Evolutionary conservation across 2,329 filamentous ascomycete genomes (phyloP).

Genomic region (Sclerotiophoma versabilis): DNA sequence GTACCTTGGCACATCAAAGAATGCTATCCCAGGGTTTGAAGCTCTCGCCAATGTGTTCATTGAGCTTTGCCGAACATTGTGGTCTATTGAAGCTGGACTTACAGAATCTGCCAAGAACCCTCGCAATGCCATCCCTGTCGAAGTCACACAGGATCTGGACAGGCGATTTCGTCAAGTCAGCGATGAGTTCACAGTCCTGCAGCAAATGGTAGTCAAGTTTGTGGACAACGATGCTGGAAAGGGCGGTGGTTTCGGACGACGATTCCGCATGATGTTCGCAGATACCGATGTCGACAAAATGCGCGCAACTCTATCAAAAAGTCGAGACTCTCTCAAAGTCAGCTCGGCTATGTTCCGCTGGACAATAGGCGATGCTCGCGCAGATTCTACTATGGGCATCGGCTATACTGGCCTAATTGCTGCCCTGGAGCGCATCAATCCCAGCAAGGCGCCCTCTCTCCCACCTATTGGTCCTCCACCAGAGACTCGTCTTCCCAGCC

Average conservation of each 20-base stretch:
- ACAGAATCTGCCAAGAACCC: slow-evolving; percentile 53
- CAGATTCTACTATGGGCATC: slow-evolving; percentile 68
- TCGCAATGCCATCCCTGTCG: slow-evolving; percentile 62
- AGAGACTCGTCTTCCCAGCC: slow-evolving; percentile 41
- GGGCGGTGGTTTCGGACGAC: slow-evolving; percentile 65
- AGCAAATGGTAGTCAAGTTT: slow-evolving; percentile 67
- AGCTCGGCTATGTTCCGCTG: slow-evolving; percentile 71
- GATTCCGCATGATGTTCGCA: slow-evolving; percentile 63
- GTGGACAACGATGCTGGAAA: slow-evolving; percentile 67
- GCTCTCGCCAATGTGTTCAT: slow-evolving; percentile 70
- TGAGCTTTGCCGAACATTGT: slow-evolving; percentile 70
- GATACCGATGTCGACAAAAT: slow-evolving; percentile 68
- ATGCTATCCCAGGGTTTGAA: slow-evolving; percentile 52
- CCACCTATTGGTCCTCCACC: slow-evolving; percentile 42
- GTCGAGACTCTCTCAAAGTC: slow-evolving; percentile 68
- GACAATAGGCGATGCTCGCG: slow-evolving; percentile 65
- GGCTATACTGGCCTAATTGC: slow-evolving; percentile 72
- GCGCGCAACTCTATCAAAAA: slow-evolving; percentile 63
- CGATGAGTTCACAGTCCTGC: slow-evolving; percentile 68
- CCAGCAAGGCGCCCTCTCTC: slow-evolving; percentile 33
- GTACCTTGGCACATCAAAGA: slow-evolving; percentile 44
- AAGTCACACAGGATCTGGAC: slow-evolving; percentile 69
- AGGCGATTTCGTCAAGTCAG: slow-evolving; percentile 68
- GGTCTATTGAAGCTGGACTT: slow-evolving; percentile 72
- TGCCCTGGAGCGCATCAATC: slow-evolving; percentile 63